Evolutionary conservation across 805 yeast species (phyloP).

Genomic region (Metschnikowia dekortorum): DNA sequence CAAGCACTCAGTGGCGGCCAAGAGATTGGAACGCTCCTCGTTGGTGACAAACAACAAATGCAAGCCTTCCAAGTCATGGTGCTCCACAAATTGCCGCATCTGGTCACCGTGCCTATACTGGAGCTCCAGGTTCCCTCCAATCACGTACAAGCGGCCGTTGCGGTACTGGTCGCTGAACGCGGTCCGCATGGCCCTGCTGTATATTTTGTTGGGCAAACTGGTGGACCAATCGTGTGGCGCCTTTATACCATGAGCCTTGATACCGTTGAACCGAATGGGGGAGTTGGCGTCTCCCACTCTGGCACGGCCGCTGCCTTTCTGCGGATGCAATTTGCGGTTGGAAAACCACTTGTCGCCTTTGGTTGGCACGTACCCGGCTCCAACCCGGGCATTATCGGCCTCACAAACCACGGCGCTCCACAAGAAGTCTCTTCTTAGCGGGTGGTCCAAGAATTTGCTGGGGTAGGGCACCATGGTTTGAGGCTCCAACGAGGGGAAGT

Average conservation of each 20-base stretch:
- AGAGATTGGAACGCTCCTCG: constrained; percentile 55
- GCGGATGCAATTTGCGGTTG: constrained; percentile 75
- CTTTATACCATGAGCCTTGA: constrained; percentile 80
- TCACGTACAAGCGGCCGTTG: constrained; percentile 63
- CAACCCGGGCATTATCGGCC: constrained; percentile 84
- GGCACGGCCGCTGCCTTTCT: constrained; percentile 93
- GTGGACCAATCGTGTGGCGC: constrained; percentile 91
- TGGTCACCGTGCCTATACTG: constrained; percentile 40
- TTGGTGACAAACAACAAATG: constrained; percentile 67
- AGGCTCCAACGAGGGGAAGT: constrained; percentile 92
- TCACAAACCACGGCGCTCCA: constrained; percentile 95
- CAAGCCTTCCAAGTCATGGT: constrained; percentile 47
- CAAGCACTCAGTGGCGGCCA: constrained; percentile 50
- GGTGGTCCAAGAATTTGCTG: constrained; percentile 60
- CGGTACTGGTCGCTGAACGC: constrained; percentile 82
- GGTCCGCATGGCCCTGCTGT: constrained; percentile 69
- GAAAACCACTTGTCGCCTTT: constrained; percentile 85
- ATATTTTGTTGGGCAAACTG: constrained; percentile 66
- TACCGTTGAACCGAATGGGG: constrained; percentile 87
- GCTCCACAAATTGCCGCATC: constrained; percentile 45
- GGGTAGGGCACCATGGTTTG: constrained; percentile 72
- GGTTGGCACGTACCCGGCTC: constrained; percentile 81
- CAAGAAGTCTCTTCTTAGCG: constrained; percentile 82
- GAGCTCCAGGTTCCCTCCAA: constrained; percentile 51
- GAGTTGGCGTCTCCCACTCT: constrained; percentile 95